Evolutionary conservation across 495 filamentous ascomycete genomes (phyloP).

Genomic region (Clavariopsis aquatica): DNA sequence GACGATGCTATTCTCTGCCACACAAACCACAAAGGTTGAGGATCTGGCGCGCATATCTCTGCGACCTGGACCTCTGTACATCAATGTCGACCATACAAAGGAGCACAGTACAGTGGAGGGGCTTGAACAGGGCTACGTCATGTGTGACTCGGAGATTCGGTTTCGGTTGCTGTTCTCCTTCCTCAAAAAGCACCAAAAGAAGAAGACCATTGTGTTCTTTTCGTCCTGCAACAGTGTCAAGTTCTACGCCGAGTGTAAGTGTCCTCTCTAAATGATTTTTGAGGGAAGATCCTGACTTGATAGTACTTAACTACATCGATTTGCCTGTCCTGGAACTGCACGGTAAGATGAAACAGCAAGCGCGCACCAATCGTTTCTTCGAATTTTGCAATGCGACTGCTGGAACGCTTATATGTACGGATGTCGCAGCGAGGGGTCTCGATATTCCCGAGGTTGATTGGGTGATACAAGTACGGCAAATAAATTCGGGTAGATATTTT

Average conservation of each 20-base stretch:
- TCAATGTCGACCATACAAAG: conserved; percentile 83
- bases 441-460: conserved; percentile 95
- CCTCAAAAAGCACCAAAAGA: conserved; percentile 83
- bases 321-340: conserved; percentile 84
- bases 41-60: conserved; percentile 93
- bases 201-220: conserved; percentile 98
- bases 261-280: background rate
- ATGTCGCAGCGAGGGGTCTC: conserved; percentile 90
- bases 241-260: conserved; percentile 74
- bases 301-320: conserved; percentile 64
- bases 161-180: conserved; percentile 96
- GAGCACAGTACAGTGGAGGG: conserved; percentile 86
- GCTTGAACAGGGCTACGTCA: conserved; percentile 90
- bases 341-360: conserved; percentile 97
- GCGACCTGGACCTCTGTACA: conserved; percentile 87
- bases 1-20: conserved; percentile 96
- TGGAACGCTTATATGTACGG: conserved; percentile 91
- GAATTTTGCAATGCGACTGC: conserved; percentile 94
- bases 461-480: conserved; percentile 52
- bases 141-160: conserved; percentile 89
- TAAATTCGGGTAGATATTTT: too few relatives aligned
- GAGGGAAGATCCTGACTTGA: conserved; percentile 48
- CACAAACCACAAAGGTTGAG: conserved; percentile 97
- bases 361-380: conserved; percentile 96
- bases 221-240: conserved; percentile 92